Conservation (phyloP, 2,329 filamentous ascomycete species). For the Aureobasidium sp. region DNA sequence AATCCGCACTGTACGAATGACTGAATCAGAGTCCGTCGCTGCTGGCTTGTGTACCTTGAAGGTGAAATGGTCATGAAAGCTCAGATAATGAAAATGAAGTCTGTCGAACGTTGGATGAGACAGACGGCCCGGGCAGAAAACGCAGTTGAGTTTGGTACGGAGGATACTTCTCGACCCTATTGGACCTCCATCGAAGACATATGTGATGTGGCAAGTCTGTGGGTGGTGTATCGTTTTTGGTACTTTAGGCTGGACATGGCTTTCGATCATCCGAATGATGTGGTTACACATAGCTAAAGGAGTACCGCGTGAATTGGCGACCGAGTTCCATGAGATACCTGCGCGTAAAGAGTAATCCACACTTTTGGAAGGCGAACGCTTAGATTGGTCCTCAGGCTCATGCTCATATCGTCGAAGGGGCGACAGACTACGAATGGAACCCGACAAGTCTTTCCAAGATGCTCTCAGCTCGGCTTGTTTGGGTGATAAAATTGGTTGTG, state of each 20-base stretch:
- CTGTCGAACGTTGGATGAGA: constrained; percentile 20
- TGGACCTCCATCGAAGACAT: constrained; percentile 11
- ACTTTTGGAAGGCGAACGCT: constrained; percentile 10
- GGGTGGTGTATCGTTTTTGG: not conserved
- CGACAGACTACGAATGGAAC: not conserved
- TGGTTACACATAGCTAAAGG: constrained; percentile 3
- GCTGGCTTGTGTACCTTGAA: constrained; percentile 18
- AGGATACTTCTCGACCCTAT: constrained; percentile 6
- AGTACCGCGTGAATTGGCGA: not conserved
- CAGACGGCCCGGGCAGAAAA: constrained; percentile 17
- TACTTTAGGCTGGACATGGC: constrained; percentile 21
- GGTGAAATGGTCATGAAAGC: constrained; percentile 28
- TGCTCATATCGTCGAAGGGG: constrained; percentile 18
- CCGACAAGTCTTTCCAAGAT: constrained; percentile 21
- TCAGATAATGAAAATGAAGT: constrained; percentile 28
- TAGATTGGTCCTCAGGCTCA: not conserved
- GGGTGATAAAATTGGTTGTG: constrained; percentile 6
- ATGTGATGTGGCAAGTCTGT: constrained; percentile 6
- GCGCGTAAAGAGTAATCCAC: not conserved
- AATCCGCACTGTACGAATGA: not conserved
- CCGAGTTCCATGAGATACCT: constrained; percentile 17
- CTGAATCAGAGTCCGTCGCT: not conserved
- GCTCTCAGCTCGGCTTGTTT: constrained; percentile 19
- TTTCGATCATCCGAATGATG: not conserved
- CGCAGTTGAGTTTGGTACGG: constrained; percentile 18